Evolutionary conservation across 179 eudicot species (phyloP), one percentile per base, ranked within the genome.

Genomic region (Patellifolia procumbens): DNA sequence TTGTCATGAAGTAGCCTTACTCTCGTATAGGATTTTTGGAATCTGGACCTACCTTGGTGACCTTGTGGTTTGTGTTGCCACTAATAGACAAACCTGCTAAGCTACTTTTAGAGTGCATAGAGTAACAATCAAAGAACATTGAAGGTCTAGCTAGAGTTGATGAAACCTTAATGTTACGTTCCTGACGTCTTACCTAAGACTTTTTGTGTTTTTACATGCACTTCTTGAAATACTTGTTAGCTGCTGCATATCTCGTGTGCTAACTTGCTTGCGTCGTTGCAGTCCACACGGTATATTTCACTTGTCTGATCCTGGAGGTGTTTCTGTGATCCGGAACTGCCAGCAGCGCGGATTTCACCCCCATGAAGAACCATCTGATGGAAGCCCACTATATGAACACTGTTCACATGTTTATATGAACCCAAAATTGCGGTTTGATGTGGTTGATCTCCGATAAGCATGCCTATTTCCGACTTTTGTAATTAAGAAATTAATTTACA

Each of bases 281-380:
- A 95, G 97, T 74, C 92, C 95, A 24, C 95, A 95, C 70, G 99
- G 99, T 70, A 95, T 93, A 76, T 93, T 95, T 80, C 99, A 95
- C 89, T 83, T 95, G 68, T 95, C 99, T 0, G 99, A 95, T 71
- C 99, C 99, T 8, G 84, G 93, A 51, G 99, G 99, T 10, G 88
- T 95, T 46, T 83, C 92, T n/a, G 88, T 95, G 46, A 93, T 95
- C 76, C 89, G 95, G 64, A 90, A 89, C 26, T 95, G 97, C 64
- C 85, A 91, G 26, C 89, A 93, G 77, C 97, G 97, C 34, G 97
- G 97, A 64, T 95, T 95, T 79, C 97, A 95, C 87, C 99, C 99
- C n/a, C 99, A 95, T 8, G 99, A 95, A 79, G 99, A 93, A 79
- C 88, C 97, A 9, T 89, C 89, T 7, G 97, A 95, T 78, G 99